Evolutionary conservation across 495 filamentous ascomycete species (phyloP).

Genomic region (Neurospora intermedia): DNA sequence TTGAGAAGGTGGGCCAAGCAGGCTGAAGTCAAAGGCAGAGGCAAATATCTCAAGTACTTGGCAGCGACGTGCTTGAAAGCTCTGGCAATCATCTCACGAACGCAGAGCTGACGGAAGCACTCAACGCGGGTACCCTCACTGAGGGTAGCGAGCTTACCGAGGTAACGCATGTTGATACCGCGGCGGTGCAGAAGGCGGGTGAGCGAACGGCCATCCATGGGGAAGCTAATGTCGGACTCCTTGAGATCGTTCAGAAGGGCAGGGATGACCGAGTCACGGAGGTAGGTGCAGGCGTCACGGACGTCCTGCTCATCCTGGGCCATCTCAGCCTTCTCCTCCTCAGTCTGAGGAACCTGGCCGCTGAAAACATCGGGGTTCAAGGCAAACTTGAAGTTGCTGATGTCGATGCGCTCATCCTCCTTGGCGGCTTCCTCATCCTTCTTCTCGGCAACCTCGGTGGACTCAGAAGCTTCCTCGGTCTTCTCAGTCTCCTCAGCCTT

Average conservation of each 20-base stretch:
- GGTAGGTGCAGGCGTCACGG: slow-evolving; percentile 66
- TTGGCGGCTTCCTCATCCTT: slow-evolving; percentile 14
- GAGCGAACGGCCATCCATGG: slow-evolving; percentile 92
- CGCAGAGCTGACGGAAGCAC: slow-evolving; percentile 61
- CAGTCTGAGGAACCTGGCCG: slow-evolving; percentile 80
- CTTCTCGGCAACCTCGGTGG: slow-evolving; percentile 22
- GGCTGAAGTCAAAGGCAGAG: slow-evolving; percentile 60
- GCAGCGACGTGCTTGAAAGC: slow-evolving; percentile 88
- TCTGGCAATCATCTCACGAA: slow-evolving; percentile 89
- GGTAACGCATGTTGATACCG: slow-evolving; percentile 92
- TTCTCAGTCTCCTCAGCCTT: slow-evolving; percentile 15
- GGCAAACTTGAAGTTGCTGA: slow-evolving; percentile 74
- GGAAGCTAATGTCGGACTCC: slow-evolving; percentile 90
- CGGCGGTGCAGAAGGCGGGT: slow-evolving; percentile 88
- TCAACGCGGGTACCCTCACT: slow-evolving; percentile 61
- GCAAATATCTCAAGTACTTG: slow-evolving; percentile 68
- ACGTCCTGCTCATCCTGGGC: slow-evolving; percentile 83
- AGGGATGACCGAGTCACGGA: slow-evolving; percentile 65
- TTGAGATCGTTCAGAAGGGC: slow-evolving; percentile 66
- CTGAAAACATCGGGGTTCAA: slow-evolving; percentile 95
- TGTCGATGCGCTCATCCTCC: slow-evolving; percentile 54
- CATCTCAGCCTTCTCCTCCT: slow-evolving; percentile 80
- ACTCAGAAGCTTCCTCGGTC: slow-evolving; percentile 13
- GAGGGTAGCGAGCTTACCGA: slow-evolving; percentile 68
- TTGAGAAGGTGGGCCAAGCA: slow-evolving; percentile 86